Base-by-base conservation (phyloP, 352 stramenopile species). In the Pythium oligandrum region DNA sequence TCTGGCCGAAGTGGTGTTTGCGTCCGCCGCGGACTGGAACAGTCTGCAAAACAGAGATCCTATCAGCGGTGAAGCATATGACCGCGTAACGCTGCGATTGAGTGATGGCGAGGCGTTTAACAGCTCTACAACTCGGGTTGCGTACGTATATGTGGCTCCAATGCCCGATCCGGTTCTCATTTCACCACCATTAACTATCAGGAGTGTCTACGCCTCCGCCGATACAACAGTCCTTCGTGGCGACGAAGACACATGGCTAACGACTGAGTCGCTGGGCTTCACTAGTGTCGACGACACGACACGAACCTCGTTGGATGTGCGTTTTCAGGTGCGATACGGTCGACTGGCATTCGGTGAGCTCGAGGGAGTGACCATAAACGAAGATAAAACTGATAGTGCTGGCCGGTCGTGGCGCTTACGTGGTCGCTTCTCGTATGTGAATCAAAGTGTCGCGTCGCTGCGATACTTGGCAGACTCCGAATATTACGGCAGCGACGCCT, bases 21-120 rank as follows among this genome's bases (percentile, higher is more conserved):
- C 68, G 32, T 86, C 80, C 9, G 73, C 64, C 2, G 57, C 47
- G 33, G 43, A 90, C 63, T 90, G 80, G 80, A 90, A 90, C 63
- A 90, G 75, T 30, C 59, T 84, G 38, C 33, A 62, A 31, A 55
- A 70, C 43, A 45, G 45, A 64, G 33, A 36, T 39, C 17, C 38
- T 40, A 32, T 46, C 66, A 33, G 3, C 6, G 53, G 71, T 33
- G 71, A 85, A 35, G 68, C 58, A 1, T 88, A 73, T 37, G 80
- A 86, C 53, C 53, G 44, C 2, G 66, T 90, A 45, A 71, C 59
- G 3, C 54, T 90, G 36, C 31, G 44, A 8, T 56, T 78, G 1
- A 70, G 61, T 1, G 78, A 90, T 38, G 37, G 2, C 6, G 47
- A 61, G 32, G 35, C 30, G 6, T 47, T 46, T 30, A 68, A 65